Evolutionary conservation across 768 basidiomycete species (phyloP), one percentile per base, ranked within the genome.

Genomic region (Lactarius tabidus): DNA sequence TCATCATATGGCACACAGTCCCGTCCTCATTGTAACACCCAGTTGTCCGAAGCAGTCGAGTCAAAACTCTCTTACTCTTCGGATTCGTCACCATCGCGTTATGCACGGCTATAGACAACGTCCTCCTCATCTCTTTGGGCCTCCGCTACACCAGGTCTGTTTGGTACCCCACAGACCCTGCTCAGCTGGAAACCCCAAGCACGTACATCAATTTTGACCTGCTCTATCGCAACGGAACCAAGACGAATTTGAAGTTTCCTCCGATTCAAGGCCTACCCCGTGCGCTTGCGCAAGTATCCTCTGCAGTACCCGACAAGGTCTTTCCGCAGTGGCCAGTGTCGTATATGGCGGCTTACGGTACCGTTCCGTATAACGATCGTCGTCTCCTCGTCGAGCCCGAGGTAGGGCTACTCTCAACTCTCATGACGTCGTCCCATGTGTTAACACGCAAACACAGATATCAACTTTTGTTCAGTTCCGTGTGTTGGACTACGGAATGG

Each of bases 171-270:
- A 1, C 52, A 1, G 56, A 66, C n/a, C 65, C 48, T 7, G 26
- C 55, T 3, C 36, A 31, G 33, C 26, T 60, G 3, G 57, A 56
- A 6, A 23, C 54, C 1, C 57, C 53, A 0, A 62, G 60, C 8
- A 66, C 65, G 31, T 68, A 59, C 41, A 67, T 57, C 65, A 54
- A 58, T 35, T 63, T 62, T 38, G 60, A 68, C 52, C 12, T 53
- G 5, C 53, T 68, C 5, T 66, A 59, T 48, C 43, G 43, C 60
- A 62, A 43, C 26, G 39, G 60, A 48, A 66, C 65, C 23, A 62
- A 66, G 48, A 62, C 65, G 1, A 29, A 17, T n/a, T 9, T 14
- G 54, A 9, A 12, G 54, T 57, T 8, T 31, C 45, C 14, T 43
- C 57, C 0, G 62, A 59, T 15, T n/a, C n/a, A n/a, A n/a, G n/a